Conservation (phyloP, 176 grass and related monocot species). For the Lolium perenne region DNA sequence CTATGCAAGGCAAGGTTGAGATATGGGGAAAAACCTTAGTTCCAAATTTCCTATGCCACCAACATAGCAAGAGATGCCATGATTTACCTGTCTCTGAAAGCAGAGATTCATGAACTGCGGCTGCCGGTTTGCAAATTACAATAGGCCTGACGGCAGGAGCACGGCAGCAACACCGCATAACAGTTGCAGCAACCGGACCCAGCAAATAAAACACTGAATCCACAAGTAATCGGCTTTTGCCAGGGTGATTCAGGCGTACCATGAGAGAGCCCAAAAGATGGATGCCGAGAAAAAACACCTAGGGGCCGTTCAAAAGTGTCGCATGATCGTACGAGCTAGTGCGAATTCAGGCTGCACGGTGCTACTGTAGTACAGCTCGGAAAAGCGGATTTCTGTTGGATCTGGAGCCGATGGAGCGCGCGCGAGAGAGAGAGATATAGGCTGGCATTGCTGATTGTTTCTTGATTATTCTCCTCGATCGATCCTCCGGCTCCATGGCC, state of each 20-base stretch:
- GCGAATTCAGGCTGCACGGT: slow-evolving; percentile 27
- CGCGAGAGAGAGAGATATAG: not conserved
- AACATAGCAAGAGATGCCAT: no score
- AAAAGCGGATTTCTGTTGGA: slow-evolving; percentile 65
- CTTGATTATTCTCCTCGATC: not conserved
- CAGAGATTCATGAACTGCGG: no score
- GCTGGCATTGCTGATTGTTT: slow-evolving; percentile 36
- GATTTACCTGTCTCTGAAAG: no score
- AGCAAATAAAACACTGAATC: not conserved
- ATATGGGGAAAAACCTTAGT: no score
- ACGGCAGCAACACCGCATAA: slow-evolving; percentile 20
- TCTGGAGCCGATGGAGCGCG: slow-evolving; percentile 20
- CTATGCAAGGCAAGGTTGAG: no score
- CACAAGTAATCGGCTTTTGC: not conserved
- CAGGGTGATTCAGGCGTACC: not conserved
- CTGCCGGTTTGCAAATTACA: no score
- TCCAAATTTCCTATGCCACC: no score
- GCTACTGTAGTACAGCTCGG: not conserved
- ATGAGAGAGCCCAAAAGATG: not conserved
- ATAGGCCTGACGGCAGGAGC: slow-evolving; percentile 21
- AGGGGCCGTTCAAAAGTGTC: not conserved
- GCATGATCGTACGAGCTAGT: not conserved
- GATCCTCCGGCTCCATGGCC: not conserved
- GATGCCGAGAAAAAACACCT: not conserved
- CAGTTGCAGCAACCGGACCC: not conserved